These are phyloP conservation scores for Neurospora crassa DNA, from an alignment of 2,329 filamentous ascomycete genomes.

Conservation along the genomic window DNA sequence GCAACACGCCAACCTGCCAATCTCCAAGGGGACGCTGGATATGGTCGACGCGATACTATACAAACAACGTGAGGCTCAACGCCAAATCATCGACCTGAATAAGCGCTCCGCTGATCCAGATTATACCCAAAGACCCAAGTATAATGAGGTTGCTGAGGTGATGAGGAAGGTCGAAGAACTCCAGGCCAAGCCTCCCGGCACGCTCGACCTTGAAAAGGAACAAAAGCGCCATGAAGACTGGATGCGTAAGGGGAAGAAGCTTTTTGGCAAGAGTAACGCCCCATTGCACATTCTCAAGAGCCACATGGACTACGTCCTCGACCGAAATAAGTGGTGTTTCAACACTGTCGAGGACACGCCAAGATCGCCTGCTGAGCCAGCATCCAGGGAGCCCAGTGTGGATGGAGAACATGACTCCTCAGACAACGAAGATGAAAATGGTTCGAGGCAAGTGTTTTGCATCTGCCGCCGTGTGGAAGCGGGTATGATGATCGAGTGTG, in stretches of 20 bases:
- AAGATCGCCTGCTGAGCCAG: conserved; percentile 80
- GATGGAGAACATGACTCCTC: conserved; percentile 23
- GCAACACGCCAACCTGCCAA: conserved; percentile 57
- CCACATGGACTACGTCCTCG: conserved; percentile 87
- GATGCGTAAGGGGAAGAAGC: conserved; percentile 96
- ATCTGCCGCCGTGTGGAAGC: conserved; percentile 90
- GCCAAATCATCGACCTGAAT: conserved; percentile 73
- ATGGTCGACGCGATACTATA: conserved; percentile 85
- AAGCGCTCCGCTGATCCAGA: conserved; percentile 68
- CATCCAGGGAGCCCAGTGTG: conserved; percentile 67
- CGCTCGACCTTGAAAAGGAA: conserved; percentile 86
- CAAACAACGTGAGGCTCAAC: conserved; percentile 91
- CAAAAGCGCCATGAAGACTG: conserved; percentile 94
- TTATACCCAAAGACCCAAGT: conserved; percentile 71
- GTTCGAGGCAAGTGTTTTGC: conserved; percentile 77
- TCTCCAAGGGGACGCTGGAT: conserved; percentile 69
- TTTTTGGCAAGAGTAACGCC: conserved; percentile 97
- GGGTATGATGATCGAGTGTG: conserved; percentile 99
- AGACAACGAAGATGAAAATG: conserved; percentile 47
- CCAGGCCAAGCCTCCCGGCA: conserved; percentile 86
- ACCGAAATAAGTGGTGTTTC: conserved; percentile 85
- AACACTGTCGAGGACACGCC: conserved; percentile 78
- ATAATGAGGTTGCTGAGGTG: conserved; percentile 81
- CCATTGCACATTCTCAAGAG: conserved; percentile 90
- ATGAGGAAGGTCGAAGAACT: conserved; percentile 80